Evolutionary conservation across 148 eudicot species (phyloP).

Genomic region (Rhododendron ovatum): DNA sequence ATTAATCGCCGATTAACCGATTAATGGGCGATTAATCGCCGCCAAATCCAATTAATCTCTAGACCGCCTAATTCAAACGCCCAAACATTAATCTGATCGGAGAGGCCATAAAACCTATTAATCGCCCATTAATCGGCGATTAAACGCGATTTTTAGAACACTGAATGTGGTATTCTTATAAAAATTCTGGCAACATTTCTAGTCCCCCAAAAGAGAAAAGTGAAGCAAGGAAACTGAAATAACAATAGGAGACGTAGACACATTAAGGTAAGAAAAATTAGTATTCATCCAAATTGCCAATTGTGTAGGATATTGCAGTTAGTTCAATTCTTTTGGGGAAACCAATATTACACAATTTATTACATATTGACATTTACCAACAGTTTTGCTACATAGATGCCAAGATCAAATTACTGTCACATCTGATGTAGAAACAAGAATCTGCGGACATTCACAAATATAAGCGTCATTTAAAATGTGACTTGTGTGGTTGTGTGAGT

Average conservation of each 20-base stretch:
- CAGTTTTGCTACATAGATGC: background rate
- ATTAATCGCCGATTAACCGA: too few relatives aligned
- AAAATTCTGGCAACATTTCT: background rate
- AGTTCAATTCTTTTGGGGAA: background rate
- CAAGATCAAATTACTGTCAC: background rate
- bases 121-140: too few relatives aligned
- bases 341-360: background rate
- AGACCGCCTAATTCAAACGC: too few relatives aligned
- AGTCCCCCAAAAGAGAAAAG: background rate
- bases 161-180: background rate
- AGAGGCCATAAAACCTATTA: too few relatives aligned
- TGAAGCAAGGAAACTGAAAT: background rate
- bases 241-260: background rate
- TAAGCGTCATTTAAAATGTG: background rate
- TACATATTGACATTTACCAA: background rate
- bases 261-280: background rate
- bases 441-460: background rate
- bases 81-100: too few relatives aligned
- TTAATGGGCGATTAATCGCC: too few relatives aligned
- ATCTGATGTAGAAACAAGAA: background rate
- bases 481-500: background rate
- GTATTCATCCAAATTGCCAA: background rate
- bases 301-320: background rate
- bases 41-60: too few relatives aligned
- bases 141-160: too few relatives aligned